These are phyloP conservation scores for Lentinula lateritia DNA, from an alignment of 768 basidiomycete species.

Conservation along the genomic window DNA sequence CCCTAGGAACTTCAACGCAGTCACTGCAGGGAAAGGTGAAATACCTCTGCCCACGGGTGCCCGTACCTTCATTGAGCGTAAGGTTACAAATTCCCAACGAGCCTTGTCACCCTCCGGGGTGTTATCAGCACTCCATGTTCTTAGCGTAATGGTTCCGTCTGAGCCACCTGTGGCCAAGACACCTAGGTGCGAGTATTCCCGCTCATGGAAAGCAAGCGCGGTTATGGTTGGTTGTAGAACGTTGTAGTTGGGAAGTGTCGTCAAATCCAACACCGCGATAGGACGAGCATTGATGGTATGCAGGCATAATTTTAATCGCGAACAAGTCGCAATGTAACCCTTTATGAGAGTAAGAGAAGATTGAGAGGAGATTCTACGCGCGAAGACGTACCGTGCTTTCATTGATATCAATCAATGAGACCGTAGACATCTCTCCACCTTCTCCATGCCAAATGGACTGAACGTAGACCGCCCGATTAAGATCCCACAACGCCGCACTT, in stretches of 20 bases:
- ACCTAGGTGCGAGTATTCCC: slow-evolving; percentile 76
- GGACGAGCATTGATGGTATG: slow-evolving; percentile 85
- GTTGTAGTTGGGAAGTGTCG: slow-evolving; percentile 35
- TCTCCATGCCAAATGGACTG: slow-evolving; percentile 72
- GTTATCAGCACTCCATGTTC: slow-evolving; percentile 79
- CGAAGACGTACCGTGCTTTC: slow-evolving; percentile 70
- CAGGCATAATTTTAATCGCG: slow-evolving; percentile 60
- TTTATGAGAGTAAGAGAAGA: slow-evolving; percentile 20
- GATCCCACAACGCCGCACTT: slow-evolving; percentile 84
- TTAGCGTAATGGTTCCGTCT: slow-evolving; percentile 72
- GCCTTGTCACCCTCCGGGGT: slow-evolving; percentile 64
- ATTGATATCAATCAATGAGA: slow-evolving; percentile 73
- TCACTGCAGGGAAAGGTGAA: slow-evolving; percentile 51
- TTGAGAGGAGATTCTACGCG: neutral
- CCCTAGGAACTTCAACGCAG: slow-evolving; percentile 81
- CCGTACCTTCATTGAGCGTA: slow-evolving; percentile 62
- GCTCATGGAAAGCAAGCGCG: slow-evolving; percentile 80
- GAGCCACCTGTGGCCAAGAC: slow-evolving; percentile 77
- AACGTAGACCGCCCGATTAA: slow-evolving; percentile 78
- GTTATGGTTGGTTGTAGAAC: slow-evolving; percentile 53
- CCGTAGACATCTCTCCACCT: slow-evolving; percentile 27
- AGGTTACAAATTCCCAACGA: slow-evolving; percentile 67
- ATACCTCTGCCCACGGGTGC: slow-evolving; percentile 24
- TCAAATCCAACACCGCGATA: slow-evolving; percentile 66
- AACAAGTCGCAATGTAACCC: slow-evolving; percentile 89